Evolutionary conservation across 495 filamentous ascomycete genomes (phyloP), one percentile per base, ranked within the genome.

Genomic region (Lophiostoma macrostomum): DNA sequence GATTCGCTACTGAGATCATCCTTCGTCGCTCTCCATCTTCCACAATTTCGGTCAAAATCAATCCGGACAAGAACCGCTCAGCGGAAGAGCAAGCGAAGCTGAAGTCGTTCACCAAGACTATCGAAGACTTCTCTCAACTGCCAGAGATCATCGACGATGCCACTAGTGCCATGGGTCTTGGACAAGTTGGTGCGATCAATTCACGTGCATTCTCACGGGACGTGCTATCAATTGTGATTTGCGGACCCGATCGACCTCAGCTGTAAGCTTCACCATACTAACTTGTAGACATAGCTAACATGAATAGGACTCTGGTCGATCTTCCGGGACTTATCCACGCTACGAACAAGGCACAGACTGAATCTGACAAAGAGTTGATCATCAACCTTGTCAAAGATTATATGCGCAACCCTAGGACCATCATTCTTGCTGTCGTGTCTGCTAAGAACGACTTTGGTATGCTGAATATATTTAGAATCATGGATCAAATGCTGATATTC

Each of bases 1-100:
- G 82, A 0, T 87, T 87, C 50, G 79, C 84, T 2, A 87, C 81
- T 0, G 83, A 89, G 58, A 71, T 87, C 2, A 71, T 80, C 22
- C 58, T 79, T 0, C 71, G 73, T 1, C 66, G 74, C 4, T 57
- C 36, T n/a, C 32, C 65, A 2, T 43, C 48, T 3, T 30, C 47
- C 4, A 48, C 63, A 3, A 60, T 71, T 16, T 38, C 53, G 0
- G 61, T 55, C 6, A 65, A 38, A 19, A 70, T 72, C 44, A 68
- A 43, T 1, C 67, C 69, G 2, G 68, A 69, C 43, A 65, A 64
- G 24, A 22, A 16, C 25, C 63, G 67, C 5, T 23, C 58, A 2
- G 12, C 36, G 12, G n/a, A 25, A 0, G 68, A 72, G 28, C 68
- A 41, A 40, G 52, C 37, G 5, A 64, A 56, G 5, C 46, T 63